Base-by-base conservation (phyloP, 371 early-diverging fungal genomes). In the Thermomucor indicae-seudaticae region DNA sequence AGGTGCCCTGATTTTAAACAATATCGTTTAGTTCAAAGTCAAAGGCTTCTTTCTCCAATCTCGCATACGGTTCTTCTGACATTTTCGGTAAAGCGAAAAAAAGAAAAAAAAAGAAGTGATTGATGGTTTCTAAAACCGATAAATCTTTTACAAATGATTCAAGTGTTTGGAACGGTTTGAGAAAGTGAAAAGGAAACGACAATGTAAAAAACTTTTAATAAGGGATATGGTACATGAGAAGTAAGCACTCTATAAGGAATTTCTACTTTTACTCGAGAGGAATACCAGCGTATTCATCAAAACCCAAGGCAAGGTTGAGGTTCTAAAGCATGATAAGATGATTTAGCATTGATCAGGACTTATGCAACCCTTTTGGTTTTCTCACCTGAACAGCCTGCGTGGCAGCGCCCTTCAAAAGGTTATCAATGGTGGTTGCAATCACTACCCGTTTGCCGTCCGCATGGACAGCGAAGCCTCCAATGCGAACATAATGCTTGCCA, bases 341-440 rank as follows among this genome's bases (percentile, higher is more conserved):
- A 23, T 5, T 7, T 5, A 39, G 22, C 16, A 1, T 27, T 20
- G 43, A n/a, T n/a, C n/a, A n/a, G n/a, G n/a, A n/a, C n/a, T n/a
- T n/a, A n/a, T n/a, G n/a, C n/a, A 52, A n/a, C n/a, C n/a, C n/a
- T n/a, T n/a, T n/a, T n/a, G n/a, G n/a, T n/a, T n/a, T n/a, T n/a
- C n/a, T n/a, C n/a, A 67, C 58, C 82, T 96, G 97, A 34, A 96
- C 62, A 7, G 95, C 94, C 73, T 97, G 97, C 22, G 96, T 96
- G 12, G 96, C 96, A 22, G 96, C 96, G 6, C 96, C 98, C 83
- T 97, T 97, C 52, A 95, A 79, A 59, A 96, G 58, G 52, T 96
- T 96, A 64, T 96, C 96, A 37, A 96, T 86, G n/a, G 95, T 95
- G 6, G 90, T 86, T 11, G 90, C 84, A n/a, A 96, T 68, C 2